These are phyloP conservation scores for Colletotrichum musae DNA, from an alignment of 2,329 filamentous ascomycete species.

Conservation along the genomic window DNA sequence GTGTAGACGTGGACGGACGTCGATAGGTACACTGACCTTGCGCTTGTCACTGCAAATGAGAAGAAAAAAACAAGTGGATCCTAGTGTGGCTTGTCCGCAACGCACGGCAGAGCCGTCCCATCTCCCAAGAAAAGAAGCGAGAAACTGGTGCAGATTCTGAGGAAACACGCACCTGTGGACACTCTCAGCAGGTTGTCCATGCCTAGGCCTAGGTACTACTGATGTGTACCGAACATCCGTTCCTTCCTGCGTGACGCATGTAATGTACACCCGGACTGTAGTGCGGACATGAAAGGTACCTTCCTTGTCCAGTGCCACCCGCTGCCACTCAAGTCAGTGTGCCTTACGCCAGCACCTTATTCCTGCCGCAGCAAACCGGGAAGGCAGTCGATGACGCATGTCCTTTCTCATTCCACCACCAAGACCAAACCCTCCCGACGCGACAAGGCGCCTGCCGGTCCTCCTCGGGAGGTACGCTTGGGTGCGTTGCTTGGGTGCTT, in stretches of 20 bases:
- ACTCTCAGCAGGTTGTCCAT: too few species aligned
- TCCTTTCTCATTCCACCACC: constrained; percentile 31
- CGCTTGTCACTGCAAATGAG: constrained; percentile 17
- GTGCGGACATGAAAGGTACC: neutral
- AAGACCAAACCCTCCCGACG: constrained; percentile 35
- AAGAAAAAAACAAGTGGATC: constrained; percentile 26
- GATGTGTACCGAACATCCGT: too few species aligned
- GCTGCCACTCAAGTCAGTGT: neutral
- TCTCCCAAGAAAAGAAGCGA: constrained; percentile 21
- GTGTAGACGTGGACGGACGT: neutral
- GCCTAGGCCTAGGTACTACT: neutral
- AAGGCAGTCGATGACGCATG: constrained; percentile 42
- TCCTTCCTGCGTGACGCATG: too few species aligned
- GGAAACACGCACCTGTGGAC: neutral
- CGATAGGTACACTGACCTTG: too few species aligned
- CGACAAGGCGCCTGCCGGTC: constrained; percentile 8
- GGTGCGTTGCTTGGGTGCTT: constrained; percentile 35
- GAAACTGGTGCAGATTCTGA: neutral
- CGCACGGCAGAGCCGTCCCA: constrained; percentile 34
- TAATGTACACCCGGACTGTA: neutral
- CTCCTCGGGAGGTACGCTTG: constrained; percentile 28
- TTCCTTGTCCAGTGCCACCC: neutral
- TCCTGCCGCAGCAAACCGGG: constrained; percentile 41
- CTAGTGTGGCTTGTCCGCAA: constrained; percentile 36
- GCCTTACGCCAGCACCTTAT: constrained; percentile 24